A percentile compares a stretch with the other conserved stretches of the same genome.
Evolutionary conservation across 1,284 basidiomycete genomes (phyloP).

Genomic region (Puccinia triticina): DNA sequence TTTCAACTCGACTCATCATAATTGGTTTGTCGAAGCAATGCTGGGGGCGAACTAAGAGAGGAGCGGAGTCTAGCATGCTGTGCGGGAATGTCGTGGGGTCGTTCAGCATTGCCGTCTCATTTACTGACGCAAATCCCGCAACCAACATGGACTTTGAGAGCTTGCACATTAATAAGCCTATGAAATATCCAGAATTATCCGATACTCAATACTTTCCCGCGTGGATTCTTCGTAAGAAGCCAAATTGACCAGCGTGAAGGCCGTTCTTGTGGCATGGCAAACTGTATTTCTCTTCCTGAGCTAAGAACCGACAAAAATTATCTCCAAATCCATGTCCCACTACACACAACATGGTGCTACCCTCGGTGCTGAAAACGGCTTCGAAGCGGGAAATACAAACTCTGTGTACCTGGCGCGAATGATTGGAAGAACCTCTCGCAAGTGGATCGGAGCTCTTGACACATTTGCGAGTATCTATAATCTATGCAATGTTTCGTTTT

Average conservation of each 20-base stretch:
- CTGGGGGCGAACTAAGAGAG: neutral
- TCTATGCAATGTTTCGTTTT: neutral
- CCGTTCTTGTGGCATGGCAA: neutral
- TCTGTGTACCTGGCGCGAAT: neutral
- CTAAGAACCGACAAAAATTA: neutral
- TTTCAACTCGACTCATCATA: neutral
- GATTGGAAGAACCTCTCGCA: neutral
- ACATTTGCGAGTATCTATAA: neutral
- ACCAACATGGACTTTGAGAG: constrained; percentile 2
- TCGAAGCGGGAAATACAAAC: neutral
- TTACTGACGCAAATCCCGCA: constrained; percentile 15
- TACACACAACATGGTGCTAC: neutral
- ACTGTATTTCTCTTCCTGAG: neutral
- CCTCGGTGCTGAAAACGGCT: neutral
- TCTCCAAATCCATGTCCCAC: neutral
- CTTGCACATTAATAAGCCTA: neutral
- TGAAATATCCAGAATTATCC: too few species aligned
- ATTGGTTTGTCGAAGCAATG: neutral
- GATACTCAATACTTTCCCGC: neutral
- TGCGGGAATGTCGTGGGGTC: neutral
- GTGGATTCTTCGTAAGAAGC: constrained; percentile 17
- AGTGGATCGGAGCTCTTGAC: neutral
- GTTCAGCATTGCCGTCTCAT: neutral
- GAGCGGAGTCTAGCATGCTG: constrained; percentile 1
- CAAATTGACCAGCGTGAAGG: neutral